phyloP scores from a whole-genome alignment of 257 asterid species.

The Hygrophila difformis region DNA sequence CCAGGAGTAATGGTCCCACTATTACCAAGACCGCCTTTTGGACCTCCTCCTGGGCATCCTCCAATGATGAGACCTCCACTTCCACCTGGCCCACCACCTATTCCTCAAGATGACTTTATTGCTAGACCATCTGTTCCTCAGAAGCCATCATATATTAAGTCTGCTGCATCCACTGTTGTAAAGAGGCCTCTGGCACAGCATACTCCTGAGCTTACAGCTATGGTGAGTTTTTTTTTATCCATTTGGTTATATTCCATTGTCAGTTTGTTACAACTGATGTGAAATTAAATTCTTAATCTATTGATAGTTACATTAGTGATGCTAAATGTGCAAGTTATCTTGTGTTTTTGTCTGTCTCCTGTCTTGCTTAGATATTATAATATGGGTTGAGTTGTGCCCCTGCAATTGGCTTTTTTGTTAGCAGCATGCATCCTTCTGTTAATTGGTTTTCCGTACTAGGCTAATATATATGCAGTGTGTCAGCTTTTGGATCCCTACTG shows the following conservation, averaged over 20 bases:
- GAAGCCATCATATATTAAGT: slow-evolving; percentile 87
- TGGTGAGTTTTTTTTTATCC: slow-evolving; percentile 53
- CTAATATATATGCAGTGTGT: no score
- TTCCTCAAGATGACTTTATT: slow-evolving; percentile 38
- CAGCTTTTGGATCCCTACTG: no score
- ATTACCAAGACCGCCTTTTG: slow-evolving; percentile 69
- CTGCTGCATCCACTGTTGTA: slow-evolving; percentile 97
- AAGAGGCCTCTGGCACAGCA: slow-evolving; percentile 99
- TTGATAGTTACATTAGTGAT: background rate
- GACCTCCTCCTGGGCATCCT: slow-evolving; percentile 57
- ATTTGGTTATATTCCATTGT: slow-evolving; percentile 3
- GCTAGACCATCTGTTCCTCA: slow-evolving; percentile 45
- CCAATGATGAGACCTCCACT: slow-evolving; percentile 92
- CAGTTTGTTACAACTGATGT: no score
- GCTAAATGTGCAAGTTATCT: no score
- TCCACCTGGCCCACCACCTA: slow-evolving; percentile 97
- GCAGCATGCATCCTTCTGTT: no score
- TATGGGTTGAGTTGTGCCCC: no score
- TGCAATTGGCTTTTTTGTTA: no score
- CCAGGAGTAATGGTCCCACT: slow-evolving; percentile 76
- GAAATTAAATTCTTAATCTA: no score
- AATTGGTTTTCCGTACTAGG: no score
- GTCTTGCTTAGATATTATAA: no score
- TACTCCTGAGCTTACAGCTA: slow-evolving; percentile 95
- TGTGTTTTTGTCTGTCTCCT: no score